These are phyloP conservation scores for Leccinum incarnatum DNA, from an alignment of 768 basidiomycete genomes.

Conservation along the genomic window DNA sequence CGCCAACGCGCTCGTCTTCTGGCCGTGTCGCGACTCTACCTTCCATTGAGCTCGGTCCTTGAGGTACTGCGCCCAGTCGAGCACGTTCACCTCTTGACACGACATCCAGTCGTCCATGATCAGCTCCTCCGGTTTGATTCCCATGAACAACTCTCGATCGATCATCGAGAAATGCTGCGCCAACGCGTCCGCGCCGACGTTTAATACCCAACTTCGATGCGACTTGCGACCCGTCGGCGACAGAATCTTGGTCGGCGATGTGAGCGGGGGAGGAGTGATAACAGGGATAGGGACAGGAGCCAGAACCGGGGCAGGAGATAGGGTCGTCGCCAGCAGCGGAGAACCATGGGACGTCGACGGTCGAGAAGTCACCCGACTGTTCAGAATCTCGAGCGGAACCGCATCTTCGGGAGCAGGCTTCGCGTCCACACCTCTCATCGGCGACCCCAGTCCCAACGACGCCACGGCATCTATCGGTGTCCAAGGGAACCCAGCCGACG, in stretches of 20 bases:
- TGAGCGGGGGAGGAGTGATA: conserved; percentile 2
- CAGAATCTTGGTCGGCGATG: conserved; percentile 37
- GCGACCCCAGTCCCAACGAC: conserved; percentile 21
- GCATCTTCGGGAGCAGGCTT: conserved; percentile 59
- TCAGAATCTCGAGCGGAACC: conserved; percentile 64
- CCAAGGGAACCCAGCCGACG: conserved; percentile 11
- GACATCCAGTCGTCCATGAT: conserved; percentile 69
- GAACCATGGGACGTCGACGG: conserved; percentile 35
- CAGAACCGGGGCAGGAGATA: conserved; percentile 2
- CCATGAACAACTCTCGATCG: conserved; percentile 82
- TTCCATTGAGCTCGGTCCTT: conserved; percentile 73
- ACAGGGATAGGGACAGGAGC: neutral
- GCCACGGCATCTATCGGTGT: conserved; percentile 14
- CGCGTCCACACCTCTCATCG: conserved; percentile 36
- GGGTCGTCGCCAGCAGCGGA: conserved; percentile 16
- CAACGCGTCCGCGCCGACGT: conserved; percentile 55
- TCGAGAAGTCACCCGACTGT: conserved; percentile 49
- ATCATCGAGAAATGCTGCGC: conserved; percentile 85
- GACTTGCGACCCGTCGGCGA: conserved; percentile 38
- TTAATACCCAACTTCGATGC: conserved; percentile 74
- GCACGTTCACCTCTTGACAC: conserved; percentile 59
- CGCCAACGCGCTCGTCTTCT: conserved; percentile 69
- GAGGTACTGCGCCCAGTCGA: conserved; percentile 83
- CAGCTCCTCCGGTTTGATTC: conserved; percentile 86
- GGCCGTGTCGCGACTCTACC: conserved; percentile 50